Conservation (phyloP, 352 stramenopile species). For the Globisporangium nunn region DNA sequence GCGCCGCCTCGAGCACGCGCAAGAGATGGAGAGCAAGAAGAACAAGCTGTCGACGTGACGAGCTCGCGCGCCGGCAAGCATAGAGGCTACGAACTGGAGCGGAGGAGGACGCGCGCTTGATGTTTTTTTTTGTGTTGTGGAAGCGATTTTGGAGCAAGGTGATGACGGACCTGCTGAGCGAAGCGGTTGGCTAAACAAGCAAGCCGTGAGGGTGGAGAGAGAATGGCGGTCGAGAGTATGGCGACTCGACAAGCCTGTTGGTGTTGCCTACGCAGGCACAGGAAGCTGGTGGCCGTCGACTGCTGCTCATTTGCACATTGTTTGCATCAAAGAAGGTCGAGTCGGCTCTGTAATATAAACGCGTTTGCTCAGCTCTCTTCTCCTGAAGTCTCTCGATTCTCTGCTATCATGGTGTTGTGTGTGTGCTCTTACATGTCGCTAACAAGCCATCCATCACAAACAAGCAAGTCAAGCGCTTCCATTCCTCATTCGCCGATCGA, state of each 20-base stretch:
- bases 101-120: not conserved
- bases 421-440: no score
- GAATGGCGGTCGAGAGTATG: no score
- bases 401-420: no score
- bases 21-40: constrained; percentile 42
- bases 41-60: constrained; percentile 44
- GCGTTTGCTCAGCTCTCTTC: not conserved
- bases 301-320: not conserved
- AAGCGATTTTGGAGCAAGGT: constrained; percentile 1
- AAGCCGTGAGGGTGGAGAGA: no score
- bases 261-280: no score
- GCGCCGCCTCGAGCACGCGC: constrained; percentile 32
- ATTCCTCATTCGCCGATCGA: not conserved
- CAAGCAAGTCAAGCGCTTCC: not conserved
- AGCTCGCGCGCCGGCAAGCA: no score
- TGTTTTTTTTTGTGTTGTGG: not conserved
- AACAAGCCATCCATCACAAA: not conserved
- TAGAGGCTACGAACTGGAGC: constrained; percentile 4
- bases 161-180: not conserved
- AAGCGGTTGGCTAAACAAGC: no score
- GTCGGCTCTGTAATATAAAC: constrained; percentile 10
- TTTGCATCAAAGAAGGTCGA: not conserved
- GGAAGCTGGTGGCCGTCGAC: not conserved
- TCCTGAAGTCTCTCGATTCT: not conserved
- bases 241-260: no score